Evolutionary conservation across 2,329 filamentous ascomycete genomes (phyloP).

Genomic region (Cercospora janseana): DNA sequence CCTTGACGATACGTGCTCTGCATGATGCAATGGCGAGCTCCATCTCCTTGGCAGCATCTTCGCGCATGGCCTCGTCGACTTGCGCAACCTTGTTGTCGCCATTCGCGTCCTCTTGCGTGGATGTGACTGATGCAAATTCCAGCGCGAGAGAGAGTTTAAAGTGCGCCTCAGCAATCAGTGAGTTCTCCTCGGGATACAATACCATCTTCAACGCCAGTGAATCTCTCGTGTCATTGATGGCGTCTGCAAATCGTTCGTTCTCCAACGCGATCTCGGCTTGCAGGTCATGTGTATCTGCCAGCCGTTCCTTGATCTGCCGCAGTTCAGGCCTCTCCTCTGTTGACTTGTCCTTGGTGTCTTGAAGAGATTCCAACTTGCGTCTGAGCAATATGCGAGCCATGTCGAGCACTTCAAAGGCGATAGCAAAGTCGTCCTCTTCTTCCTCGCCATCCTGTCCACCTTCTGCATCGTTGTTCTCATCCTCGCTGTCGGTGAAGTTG

Average conservation of each 20-base stretch:
- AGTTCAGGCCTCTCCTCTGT: constrained; percentile 38
- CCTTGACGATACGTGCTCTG: constrained; percentile 66
- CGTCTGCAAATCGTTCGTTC: constrained; percentile 85
- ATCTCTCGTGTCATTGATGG: constrained; percentile 78
- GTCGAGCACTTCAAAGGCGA: constrained; percentile 63
- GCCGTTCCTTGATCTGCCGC: constrained; percentile 72
- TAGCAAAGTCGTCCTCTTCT: constrained; percentile 62
- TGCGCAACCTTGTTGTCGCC: constrained; percentile 40
- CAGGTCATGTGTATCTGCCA: constrained; percentile 90
- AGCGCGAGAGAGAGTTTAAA: constrained; percentile 94
- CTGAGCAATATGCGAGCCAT: constrained; percentile 59
- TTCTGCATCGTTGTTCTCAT: constrained; percentile 47
- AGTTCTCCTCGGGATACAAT: constrained; percentile 75
- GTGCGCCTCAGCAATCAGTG: constrained; percentile 88
- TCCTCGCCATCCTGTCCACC: constrained; percentile 47
- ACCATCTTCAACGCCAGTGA: constrained; percentile 76
- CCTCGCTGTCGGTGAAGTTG: constrained; percentile 80
- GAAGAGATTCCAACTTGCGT: constrained; percentile 54
- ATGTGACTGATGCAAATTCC: constrained; percentile 80
- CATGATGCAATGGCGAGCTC: constrained; percentile 72
- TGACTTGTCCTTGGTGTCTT: constrained; percentile 48
- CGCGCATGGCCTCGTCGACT: constrained; percentile 67
- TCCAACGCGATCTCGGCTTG: constrained; percentile 96
- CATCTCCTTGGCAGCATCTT: constrained; percentile 69
- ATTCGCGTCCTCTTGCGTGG: constrained; percentile 51